Conservation (phyloP, 169 alveolate species). For the Eimeria tenella region DNA sequence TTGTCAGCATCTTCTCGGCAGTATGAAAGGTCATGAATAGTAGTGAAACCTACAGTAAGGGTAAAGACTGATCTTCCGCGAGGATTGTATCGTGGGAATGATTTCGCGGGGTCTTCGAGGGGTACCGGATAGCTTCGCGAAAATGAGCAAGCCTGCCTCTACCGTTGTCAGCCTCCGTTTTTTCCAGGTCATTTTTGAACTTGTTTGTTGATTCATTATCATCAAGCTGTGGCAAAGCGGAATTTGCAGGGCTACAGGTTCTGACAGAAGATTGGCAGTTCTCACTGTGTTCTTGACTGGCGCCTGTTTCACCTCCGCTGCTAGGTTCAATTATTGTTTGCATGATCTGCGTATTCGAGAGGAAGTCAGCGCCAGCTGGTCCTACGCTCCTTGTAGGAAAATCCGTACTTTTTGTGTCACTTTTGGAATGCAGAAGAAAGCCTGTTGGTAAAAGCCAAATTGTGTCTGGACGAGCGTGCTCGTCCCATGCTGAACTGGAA, state of each 20-base stretch:
- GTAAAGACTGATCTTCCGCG: constrained; percentile 58
- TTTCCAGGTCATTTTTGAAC: too few relatives aligned
- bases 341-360: background rate
- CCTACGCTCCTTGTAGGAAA: background rate
- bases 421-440: background rate
- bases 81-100: constrained; percentile 4
- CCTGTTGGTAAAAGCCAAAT: constrained; percentile 4
- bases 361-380: background rate
- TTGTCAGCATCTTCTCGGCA: too few relatives aligned
- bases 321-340: background rate
- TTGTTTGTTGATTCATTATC: too few relatives aligned
- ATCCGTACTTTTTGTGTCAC: background rate
- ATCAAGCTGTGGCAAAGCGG: background rate
- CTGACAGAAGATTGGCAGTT: background rate
- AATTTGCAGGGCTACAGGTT: background rate
- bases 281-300: background rate
- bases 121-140: background rate
- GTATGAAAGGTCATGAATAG: background rate
- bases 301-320: background rate
- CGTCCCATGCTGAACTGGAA: too few relatives aligned
- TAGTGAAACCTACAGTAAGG: constrained; percentile 58
- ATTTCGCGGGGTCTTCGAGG: background rate
- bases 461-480: background rate
- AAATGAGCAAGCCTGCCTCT: background rate
- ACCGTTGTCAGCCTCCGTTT: too few relatives aligned